These are phyloP conservation scores for Cyberlindnera saturnus DNA, from an alignment of 805 yeast genomes.

Conservation along the genomic window DNA sequence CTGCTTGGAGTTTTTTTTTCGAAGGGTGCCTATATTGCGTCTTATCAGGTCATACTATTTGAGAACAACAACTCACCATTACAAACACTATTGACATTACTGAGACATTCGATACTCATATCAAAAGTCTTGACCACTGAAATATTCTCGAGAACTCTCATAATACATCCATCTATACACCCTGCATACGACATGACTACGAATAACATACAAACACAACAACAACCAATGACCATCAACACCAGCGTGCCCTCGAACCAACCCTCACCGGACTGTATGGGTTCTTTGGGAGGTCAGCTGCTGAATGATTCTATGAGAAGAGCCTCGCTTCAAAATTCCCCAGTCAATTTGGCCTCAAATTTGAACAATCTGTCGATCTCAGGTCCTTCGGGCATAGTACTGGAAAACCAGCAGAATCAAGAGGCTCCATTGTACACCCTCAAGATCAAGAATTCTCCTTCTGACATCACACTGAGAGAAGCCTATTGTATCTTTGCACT, in stretches of 20 bases:
- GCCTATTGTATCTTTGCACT: conserved; percentile 61
- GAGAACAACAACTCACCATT: too few relatives aligned
- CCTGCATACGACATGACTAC: conserved; percentile 3
- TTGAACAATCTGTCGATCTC: conserved; percentile 16
- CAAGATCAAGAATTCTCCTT: conserved; percentile 52
- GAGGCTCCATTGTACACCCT: conserved; percentile 21
- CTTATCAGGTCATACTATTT: too few relatives aligned
- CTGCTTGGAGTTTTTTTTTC: too few relatives aligned
- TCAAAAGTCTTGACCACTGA: too few relatives aligned
- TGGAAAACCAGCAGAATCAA: conserved; percentile 2
- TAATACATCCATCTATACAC: too few relatives aligned
- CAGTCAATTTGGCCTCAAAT: conserved; percentile 16
- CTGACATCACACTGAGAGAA: conserved; percentile 60
- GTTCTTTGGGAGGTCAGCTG: conserved; percentile 2
- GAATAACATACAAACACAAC: conserved; percentile 6
- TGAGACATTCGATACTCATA: too few relatives aligned
- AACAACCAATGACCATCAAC: conserved; percentile 7
- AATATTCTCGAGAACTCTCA: too few relatives aligned
- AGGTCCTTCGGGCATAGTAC: not conserved
- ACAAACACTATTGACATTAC: too few relatives aligned
- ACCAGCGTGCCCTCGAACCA: conserved; percentile 15
- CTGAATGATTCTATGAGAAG: conserved; percentile 12
- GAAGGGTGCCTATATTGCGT: too few relatives aligned
- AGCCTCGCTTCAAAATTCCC: conserved; percentile 19
- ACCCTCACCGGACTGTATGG: conserved; percentile 19